These are phyloP conservation scores for Vaucheria bursata DNA, from an alignment of 352 stramenopile genomes.

Conservation along the genomic window DNA sequence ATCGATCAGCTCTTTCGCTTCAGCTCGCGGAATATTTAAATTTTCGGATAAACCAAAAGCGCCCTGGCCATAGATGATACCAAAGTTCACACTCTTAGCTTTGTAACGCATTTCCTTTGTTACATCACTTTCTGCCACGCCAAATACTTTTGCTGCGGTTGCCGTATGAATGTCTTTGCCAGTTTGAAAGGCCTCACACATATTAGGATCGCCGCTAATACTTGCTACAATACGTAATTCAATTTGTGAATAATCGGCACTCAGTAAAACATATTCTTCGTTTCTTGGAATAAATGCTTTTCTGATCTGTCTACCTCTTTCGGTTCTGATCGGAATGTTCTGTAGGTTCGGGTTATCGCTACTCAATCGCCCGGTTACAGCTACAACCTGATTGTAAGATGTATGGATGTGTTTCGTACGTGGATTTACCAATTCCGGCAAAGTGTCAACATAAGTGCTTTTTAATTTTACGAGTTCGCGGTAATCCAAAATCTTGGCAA, in stretches of 20 bases:
- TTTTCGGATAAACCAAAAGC: background rate
- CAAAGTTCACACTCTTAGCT: conserved; percentile 19
- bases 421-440: background rate
- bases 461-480: background rate
- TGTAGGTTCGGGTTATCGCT: background rate
- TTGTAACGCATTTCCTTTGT: background rate
- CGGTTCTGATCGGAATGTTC: background rate
- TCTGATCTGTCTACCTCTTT: background rate
- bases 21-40: background rate
- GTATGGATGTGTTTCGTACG: background rate
- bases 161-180: conserved; percentile 17
- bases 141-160: conserved; percentile 2
- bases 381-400: background rate
- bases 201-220: conserved; percentile 22
- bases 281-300: conserved; percentile 8
- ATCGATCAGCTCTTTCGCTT: background rate
- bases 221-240: conserved; percentile 46
- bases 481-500: background rate
- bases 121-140: background rate
- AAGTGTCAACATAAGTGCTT: background rate
- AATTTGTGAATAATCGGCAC: conserved; percentile 48
- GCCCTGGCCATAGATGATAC: background rate
- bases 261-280: conserved; percentile 15
- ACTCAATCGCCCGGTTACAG: background rate
- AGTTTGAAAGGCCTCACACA: conserved; percentile 11